Base-by-base conservation (phyloP, 2,329 filamentous ascomycete species). In the Ophiosphaerella korrae region DNA sequence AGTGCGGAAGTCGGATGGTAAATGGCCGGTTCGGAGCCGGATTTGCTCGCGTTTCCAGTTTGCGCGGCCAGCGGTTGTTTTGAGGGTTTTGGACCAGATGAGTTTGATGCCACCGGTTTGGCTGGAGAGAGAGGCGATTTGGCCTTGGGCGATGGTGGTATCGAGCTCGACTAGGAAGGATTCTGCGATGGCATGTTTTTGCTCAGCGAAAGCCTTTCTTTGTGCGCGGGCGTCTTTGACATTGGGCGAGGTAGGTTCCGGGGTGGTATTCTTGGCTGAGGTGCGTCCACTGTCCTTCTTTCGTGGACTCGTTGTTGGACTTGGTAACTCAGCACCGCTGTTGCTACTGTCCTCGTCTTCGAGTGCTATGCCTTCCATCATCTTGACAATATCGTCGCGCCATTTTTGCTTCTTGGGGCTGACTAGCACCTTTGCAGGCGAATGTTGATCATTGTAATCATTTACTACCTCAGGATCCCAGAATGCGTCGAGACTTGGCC, bases 61-160 rank as follows among this genome's bases (percentile, higher is more conserved):
- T 31, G 79, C 79, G 26, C 79, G 73, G 32, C 90, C 90, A 12
- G 90, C 90, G 0, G 90, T 93, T 1, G 88, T 88, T 67, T 88
- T 89, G 44, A 94, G 82, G n/a, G 84, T 90, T 61, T 88, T 90
- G 53, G 82, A 86, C 90, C 90, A 94, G 37, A 84, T 74, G 33
- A 93, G 79, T 48, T 83, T 82, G 40, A 93, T 80, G 1, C 90
- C 90, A 14, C 89, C 89, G 0, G 88, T 89, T 0, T 78, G 73
- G 2, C 78, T 76, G 0, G 88, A 79, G 16, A 92, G 77, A 21
- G 78, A 63, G 1, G 76, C 70, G 7, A 94, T 82, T 53, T 80
- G 76, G 7, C 87, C 85, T 2, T 78, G 62, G 0, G 87, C 86
- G 59, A 93, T 83, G 34, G 75, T 78, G 0, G 68, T 62, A 69